Evolutionary conservation across 2,329 filamentous ascomycete species (phyloP).

Genomic region (Colletotrichum shisoi): DNA sequence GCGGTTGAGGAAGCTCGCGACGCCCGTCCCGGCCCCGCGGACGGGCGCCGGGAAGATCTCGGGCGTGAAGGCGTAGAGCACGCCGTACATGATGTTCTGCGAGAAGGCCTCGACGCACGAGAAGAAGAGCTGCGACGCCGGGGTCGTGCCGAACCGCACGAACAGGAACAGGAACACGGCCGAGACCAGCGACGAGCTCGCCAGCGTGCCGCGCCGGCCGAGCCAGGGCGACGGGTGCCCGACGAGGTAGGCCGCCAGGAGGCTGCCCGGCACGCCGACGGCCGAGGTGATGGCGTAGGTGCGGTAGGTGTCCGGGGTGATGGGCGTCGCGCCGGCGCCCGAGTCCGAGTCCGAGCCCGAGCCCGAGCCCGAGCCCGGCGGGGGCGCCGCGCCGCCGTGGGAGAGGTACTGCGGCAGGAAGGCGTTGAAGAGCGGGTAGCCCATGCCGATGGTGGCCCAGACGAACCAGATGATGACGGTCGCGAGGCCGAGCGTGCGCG

Average conservation of each 20-base stretch:
- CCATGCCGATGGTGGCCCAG: slow-evolving; percentile 85
- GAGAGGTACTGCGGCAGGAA: slow-evolving; percentile 88
- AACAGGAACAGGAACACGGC: slow-evolving; percentile 75
- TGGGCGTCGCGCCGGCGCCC: slow-evolving; percentile 43
- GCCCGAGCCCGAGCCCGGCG: slow-evolving; percentile 46
- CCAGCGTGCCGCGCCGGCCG: slow-evolving; percentile 77
- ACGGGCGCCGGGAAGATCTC: slow-evolving; percentile 78
- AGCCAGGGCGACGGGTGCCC: slow-evolving; percentile 68
- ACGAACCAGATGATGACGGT: slow-evolving; percentile 75
- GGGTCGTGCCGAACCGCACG: slow-evolving; percentile 64
- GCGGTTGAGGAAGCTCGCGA: slow-evolving; percentile 75
- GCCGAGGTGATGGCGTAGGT: slow-evolving; percentile 84
- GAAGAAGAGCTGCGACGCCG: slow-evolving; percentile 68
- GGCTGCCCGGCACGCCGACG: slow-evolving; percentile 77
- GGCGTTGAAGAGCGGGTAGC: slow-evolving; percentile 86
- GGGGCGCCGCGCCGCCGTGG: slow-evolving; percentile 55
- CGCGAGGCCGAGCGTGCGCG: slow-evolving; percentile 59
- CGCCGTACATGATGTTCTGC: slow-evolving; percentile 80
- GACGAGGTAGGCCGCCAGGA: slow-evolving; percentile 77
- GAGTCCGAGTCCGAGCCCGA: too few species aligned
- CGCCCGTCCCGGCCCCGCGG: slow-evolving; percentile 74
- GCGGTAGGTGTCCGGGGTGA: slow-evolving; percentile 69
- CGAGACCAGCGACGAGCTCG: slow-evolving; percentile 70
- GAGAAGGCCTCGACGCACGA: slow-evolving; percentile 74
- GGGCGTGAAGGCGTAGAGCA: slow-evolving; percentile 78